These are phyloP conservation scores for Carex pumila DNA, from an alignment of 176 grass and related monocot genomes.

Conservation along the genomic window DNA sequence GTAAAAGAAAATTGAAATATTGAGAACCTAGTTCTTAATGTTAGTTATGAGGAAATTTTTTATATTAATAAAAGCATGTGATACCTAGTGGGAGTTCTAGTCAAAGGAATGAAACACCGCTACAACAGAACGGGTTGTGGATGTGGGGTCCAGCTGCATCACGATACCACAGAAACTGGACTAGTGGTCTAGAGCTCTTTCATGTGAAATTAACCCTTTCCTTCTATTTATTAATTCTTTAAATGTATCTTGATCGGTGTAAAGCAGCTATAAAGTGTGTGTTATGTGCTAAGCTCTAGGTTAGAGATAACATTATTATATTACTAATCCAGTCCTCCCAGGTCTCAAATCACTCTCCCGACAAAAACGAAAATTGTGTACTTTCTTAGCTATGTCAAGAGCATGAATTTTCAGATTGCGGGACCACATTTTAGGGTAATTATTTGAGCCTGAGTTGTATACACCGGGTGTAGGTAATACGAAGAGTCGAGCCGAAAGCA, in stretches of 20 bases:
- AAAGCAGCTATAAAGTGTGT: slow-evolving; percentile 17
- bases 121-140: background rate
- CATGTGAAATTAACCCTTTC: background rate
- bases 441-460: background rate
- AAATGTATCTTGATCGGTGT: background rate
- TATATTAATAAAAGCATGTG: too few relatives aligned
- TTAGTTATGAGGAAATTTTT: too few relatives aligned
- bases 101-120: background rate
- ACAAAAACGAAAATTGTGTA: background rate
- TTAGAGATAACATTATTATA: slow-evolving; percentile 10
- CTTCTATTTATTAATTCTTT: background rate
- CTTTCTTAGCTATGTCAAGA: background rate
- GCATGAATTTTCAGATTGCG: background rate
- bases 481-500: background rate
- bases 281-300: slow-evolving; percentile 16
- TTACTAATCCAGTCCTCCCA: background rate
- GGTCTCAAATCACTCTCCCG: background rate
- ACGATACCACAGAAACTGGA: background rate
- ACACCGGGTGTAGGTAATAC: background rate
- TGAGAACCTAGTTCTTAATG: too few relatives aligned
- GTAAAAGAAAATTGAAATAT: too few relatives aligned
- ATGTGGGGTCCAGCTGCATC: background rate
- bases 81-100: background rate
- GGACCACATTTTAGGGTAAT: background rate
- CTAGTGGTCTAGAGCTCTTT: background rate